Percentiles rank a stretch among this genome's conserved stretches.
These are phyloP conservation scores for Chionographis japonica DNA, from an alignment of 106 monocot species.

Conservation along the genomic window DNA sequence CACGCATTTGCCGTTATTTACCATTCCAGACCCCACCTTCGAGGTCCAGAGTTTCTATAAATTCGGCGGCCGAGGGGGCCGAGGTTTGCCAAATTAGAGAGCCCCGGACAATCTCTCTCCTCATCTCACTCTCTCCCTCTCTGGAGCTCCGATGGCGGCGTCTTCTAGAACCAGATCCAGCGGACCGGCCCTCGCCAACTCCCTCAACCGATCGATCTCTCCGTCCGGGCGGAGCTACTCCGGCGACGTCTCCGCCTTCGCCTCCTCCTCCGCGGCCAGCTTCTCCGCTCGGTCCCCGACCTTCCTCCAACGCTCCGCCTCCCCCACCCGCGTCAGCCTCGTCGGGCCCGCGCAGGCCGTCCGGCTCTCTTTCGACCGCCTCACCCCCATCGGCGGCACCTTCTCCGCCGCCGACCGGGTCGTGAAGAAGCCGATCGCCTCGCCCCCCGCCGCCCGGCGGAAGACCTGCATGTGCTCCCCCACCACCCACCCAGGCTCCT, in stretches of 20 bases:
- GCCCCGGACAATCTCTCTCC: background rate
- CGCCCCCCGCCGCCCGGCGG: slow-evolving; percentile 1
- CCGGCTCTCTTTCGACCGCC: slow-evolving; percentile 19
- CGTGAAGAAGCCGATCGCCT: slow-evolving; percentile 2
- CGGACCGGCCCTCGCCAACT: background rate
- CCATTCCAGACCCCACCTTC: no score
- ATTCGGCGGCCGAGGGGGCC: background rate
- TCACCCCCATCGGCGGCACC: slow-evolving; percentile 11
- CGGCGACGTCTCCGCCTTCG: background rate
- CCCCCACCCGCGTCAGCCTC: slow-evolving; percentile 37
- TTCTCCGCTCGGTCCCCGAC: background rate
- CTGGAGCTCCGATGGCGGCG: slow-evolving; percentile 5
- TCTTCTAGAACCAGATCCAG: slow-evolving; percentile 26
- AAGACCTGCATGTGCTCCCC: slow-evolving; percentile 65
- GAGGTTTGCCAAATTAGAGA: slow-evolving; percentile 30
- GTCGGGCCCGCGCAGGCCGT: slow-evolving; percentile 17
- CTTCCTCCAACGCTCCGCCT: slow-evolving; percentile 16
- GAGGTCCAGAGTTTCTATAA: slow-evolving; percentile 13
- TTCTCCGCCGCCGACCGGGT: background rate
- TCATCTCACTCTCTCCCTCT: background rate
- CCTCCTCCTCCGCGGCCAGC: slow-evolving; percentile 1
- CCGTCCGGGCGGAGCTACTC: background rate
- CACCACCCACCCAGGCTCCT: slow-evolving; percentile 64
- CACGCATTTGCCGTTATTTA: no score
- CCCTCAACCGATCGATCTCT: slow-evolving; percentile 8